Conservation (phyloP, 2,329 filamentous ascomycete genomes). For the Lizonia empirigonia region DNA sequence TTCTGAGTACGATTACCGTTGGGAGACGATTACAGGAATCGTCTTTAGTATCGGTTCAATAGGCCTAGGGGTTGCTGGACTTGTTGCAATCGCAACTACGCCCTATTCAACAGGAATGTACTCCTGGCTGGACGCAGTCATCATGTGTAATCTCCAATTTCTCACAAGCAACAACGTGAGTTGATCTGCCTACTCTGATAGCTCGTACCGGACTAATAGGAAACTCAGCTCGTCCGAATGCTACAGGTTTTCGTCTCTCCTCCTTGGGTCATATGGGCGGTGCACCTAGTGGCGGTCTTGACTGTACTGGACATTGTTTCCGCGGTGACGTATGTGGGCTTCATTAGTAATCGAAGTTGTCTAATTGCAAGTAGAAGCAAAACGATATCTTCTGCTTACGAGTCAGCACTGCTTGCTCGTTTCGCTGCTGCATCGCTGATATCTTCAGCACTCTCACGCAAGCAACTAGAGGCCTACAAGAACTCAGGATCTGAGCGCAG, state of each 20-base stretch:
- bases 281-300: slow-evolving; percentile 1
- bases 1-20: too few species aligned
- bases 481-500: background rate
- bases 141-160: slow-evolving; percentile 15
- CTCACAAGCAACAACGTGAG: slow-evolving; percentile 8
- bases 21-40: background rate
- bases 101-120: slow-evolving; percentile 6
- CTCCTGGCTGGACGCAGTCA: slow-evolving; percentile 9
- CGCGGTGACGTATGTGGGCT: too few species aligned
- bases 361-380: too few species aligned
- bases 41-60: background rate
- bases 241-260: slow-evolving; percentile 9
- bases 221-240: slow-evolving; percentile 3
- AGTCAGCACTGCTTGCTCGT: too few species aligned
- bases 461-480: background rate
- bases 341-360: too few species aligned
- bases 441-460: too few species aligned
- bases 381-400: too few species aligned
- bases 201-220: background rate
- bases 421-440: too few species aligned
- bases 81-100: slow-evolving; percentile 11
- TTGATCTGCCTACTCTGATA: background rate
- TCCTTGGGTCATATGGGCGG: slow-evolving; percentile 3
- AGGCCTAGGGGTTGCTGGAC: background rate
- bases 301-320: slow-evolving; percentile 2